phyloP scores from a whole-genome alignment of 73 alveolate species.

The Loxodes magnus region DNA sequence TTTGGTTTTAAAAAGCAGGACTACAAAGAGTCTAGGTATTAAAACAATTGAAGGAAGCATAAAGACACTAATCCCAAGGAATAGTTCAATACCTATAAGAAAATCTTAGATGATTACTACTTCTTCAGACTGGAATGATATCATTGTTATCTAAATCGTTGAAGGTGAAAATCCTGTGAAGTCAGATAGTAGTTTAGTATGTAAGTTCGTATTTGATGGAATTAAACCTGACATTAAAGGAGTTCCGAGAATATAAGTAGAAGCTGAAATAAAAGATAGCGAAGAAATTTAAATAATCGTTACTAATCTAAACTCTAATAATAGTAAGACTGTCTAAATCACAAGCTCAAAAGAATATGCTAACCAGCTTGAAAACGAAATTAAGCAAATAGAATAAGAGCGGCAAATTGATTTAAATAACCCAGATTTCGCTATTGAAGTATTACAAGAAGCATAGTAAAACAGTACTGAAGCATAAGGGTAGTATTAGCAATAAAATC shows the following conservation, averaged over 20 bases:
- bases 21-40: conserved; percentile 33
- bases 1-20: conserved; percentile 23
- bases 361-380: too few species aligned
- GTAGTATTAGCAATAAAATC: too few species aligned
- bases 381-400: too few species aligned
- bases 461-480: too few species aligned
- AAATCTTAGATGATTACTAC: neutral
- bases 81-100: neutral
- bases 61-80: neutral
- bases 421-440: too few species aligned
- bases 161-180: neutral
- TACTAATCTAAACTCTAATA: too few species aligned
- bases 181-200: neutral
- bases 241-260: neutral
- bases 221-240: neutral
- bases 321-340: too few species aligned
- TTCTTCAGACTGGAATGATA: neutral
- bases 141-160: neutral
- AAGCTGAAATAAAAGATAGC: conserved; percentile 10
- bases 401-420: too few species aligned
- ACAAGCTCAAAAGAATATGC: too few species aligned
- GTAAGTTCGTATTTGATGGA: neutral
- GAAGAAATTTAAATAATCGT: too few species aligned
- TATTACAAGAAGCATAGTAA: too few species aligned
- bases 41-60: conserved; percentile 27